A percentile compares a stretch with the other conserved stretches of the same genome.
phyloP scores from a whole-genome alignment of 306 rosid species.

The Cucumis hystrix region DNA sequence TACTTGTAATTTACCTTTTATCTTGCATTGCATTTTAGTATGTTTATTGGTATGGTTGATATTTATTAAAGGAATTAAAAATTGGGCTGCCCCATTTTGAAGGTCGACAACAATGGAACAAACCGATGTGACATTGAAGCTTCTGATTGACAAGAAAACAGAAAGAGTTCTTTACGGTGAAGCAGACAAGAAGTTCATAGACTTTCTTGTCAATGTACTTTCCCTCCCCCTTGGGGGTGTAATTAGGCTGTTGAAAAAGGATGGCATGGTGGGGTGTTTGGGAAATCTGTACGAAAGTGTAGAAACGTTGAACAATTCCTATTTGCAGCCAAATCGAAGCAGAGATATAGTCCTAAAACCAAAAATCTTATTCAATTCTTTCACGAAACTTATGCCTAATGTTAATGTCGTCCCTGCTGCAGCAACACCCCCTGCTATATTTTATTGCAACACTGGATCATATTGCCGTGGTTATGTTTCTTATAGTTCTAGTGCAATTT shows the following conservation, averaged over 20 bases:
- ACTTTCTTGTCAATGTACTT: slow-evolving; percentile 25
- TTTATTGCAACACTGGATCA: no score
- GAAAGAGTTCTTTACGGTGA: slow-evolving; percentile 32
- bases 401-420: background rate
- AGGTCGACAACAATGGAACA: background rate
- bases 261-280: slow-evolving; percentile 27
- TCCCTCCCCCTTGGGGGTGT: slow-evolving; percentile 24
- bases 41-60: background rate
- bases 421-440: background rate
- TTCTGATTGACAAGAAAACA: slow-evolving; percentile 18
- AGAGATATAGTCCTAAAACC: slow-evolving; percentile 24
- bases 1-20: no score
- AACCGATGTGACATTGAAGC: slow-evolving; percentile 8
- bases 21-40: background rate
- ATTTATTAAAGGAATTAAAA: background rate
- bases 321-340: slow-evolving; percentile 12
- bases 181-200: slow-evolving; percentile 31
- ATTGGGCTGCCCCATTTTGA: background rate
- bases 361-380: background rate
- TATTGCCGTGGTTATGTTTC: background rate
- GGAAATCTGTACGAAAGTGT: slow-evolving; percentile 36
- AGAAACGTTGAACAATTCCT: slow-evolving; percentile 19
- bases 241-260: slow-evolving; percentile 12
- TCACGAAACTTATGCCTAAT: background rate
- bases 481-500: background rate